These are phyloP conservation scores for Protea cynaroides DNA, from an alignment of 164 flowering plant genomes.

Conservation along the genomic window DNA sequence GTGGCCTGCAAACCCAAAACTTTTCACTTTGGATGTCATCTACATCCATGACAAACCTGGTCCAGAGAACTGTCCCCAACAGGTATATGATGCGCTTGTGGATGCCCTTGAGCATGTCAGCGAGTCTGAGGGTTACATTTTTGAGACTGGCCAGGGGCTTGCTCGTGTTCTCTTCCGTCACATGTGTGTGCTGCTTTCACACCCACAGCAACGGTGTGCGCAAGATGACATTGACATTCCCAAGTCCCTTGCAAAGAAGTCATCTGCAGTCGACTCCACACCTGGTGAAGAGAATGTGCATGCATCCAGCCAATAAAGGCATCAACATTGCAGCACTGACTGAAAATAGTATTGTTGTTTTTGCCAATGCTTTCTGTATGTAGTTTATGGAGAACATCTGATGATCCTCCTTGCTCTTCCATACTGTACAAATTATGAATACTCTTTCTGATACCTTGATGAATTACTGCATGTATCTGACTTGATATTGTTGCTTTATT, in stretches of 20 bases:
- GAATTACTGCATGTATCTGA: too few species aligned
- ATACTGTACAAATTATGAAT: neutral
- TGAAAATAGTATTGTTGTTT: neutral
- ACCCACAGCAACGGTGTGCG: conserved; percentile 84
- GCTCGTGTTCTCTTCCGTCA: conserved; percentile 59
- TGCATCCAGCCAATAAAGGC: conserved; percentile 43
- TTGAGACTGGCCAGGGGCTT: conserved; percentile 79
- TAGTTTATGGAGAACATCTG: neutral
- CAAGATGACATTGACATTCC: conserved; percentile 83
- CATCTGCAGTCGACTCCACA: conserved; percentile 35
- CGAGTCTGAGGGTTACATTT: conserved; percentile 83
- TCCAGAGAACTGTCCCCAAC: conserved; percentile 87
- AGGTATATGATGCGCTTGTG: conserved; percentile 84
- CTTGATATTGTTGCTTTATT: too few species aligned
- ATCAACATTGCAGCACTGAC: neutral
- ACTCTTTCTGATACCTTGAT: neutral
- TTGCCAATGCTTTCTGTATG: neutral
- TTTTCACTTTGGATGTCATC: conserved; percentile 81
- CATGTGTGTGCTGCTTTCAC: conserved; percentile 64
- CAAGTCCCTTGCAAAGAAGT: conserved; percentile 66
- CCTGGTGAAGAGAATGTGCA: conserved; percentile 44
- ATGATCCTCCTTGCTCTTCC: neutral
- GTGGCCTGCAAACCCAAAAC: conserved; percentile 63
- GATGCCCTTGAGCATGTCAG: conserved; percentile 82
- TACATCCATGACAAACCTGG: conserved; percentile 93